Evolutionary conservation across 345 rosid genomes (phyloP).

Genomic region (Kandelia obovata): DNA sequence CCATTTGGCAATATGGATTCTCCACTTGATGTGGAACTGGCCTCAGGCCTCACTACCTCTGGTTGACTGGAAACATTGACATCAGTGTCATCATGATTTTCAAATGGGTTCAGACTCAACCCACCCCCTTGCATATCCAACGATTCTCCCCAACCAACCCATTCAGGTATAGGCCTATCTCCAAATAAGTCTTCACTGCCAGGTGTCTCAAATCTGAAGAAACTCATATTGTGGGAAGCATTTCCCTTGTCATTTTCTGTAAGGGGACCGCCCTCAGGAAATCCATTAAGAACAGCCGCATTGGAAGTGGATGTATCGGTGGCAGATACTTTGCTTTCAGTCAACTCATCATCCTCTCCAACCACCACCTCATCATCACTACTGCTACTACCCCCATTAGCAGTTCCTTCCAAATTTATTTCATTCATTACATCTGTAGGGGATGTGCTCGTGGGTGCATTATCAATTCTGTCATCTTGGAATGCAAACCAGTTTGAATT

Average conservation of each 20-base stretch:
- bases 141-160: constrained; percentile 87
- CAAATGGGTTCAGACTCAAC: constrained; percentile 63
- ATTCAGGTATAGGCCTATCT: constrained; percentile 60
- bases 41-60: constrained; percentile 33
- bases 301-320: constrained; percentile 53
- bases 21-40: constrained; percentile 30
- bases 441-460: constrained; percentile 47
- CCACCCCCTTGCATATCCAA: constrained; percentile 55
- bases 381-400: constrained; percentile 61
- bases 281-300: constrained; percentile 27
- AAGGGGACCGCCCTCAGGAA: constrained; percentile 23
- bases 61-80: constrained; percentile 27
- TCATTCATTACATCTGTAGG: constrained; percentile 74
- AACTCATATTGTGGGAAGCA: constrained; percentile 36
- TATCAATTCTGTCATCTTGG: constrained; percentile 68
- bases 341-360: constrained; percentile 64
- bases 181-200: constrained; percentile 53
- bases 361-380: constrained; percentile 93
- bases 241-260: constrained; percentile 34
- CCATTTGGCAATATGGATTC: constrained; percentile 58
- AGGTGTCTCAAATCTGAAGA: constrained; percentile 55
- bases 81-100: constrained; percentile 44
- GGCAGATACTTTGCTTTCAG: constrained; percentile 44
- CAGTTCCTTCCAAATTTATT: constrained; percentile 60
- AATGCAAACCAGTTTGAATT: constrained; percentile 97